Percentiles rank a stretch among this genome's conserved stretches.
These are phyloP conservation scores for Leccinum pachyderme DNA, from an alignment of 1,284 basidiomycete species.

Conservation along the genomic window DNA sequence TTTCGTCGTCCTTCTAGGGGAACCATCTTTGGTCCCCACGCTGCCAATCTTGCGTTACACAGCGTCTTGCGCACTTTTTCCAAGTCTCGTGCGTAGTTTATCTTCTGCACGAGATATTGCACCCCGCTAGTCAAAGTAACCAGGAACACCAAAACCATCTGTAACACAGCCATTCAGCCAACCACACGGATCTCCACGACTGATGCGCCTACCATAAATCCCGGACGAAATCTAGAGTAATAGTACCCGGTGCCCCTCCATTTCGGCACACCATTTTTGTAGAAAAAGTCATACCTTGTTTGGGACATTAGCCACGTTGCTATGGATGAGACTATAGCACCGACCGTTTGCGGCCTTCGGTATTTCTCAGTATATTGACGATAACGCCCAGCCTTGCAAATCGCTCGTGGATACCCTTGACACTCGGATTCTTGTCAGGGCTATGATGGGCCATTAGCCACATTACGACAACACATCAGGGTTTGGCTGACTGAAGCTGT, in stretches of 20 bases:
- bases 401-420: constrained; percentile 78
- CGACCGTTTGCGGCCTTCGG: constrained; percentile 75
- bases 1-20: constrained; percentile 64
- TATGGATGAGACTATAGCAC: constrained; percentile 28
- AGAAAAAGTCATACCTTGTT: constrained; percentile 83
- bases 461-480: background rate
- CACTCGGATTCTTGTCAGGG: constrained; percentile 89
- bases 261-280: constrained; percentile 86
- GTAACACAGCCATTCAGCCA: constrained; percentile 1
- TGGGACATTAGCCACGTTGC: constrained; percentile 4
- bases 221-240: constrained; percentile 90
- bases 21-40: constrained; percentile 73
- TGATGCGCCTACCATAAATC: constrained; percentile 60
- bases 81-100: constrained; percentile 76
- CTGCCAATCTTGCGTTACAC: constrained; percentile 60
- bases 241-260: constrained; percentile 91
- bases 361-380: constrained; percentile 73
- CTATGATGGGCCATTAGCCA: constrained; percentile 41
- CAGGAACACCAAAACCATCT: constrained; percentile 74
- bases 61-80: constrained; percentile 67
- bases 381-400: constrained; percentile 90
- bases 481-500: constrained; percentile 70
- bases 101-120: constrained; percentile 75
- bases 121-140: constrained; percentile 68
- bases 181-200: background rate